Evolutionary conservation across 345 rosid genomes (phyloP).

Genomic region (Eucalyptus polybractea): DNA sequence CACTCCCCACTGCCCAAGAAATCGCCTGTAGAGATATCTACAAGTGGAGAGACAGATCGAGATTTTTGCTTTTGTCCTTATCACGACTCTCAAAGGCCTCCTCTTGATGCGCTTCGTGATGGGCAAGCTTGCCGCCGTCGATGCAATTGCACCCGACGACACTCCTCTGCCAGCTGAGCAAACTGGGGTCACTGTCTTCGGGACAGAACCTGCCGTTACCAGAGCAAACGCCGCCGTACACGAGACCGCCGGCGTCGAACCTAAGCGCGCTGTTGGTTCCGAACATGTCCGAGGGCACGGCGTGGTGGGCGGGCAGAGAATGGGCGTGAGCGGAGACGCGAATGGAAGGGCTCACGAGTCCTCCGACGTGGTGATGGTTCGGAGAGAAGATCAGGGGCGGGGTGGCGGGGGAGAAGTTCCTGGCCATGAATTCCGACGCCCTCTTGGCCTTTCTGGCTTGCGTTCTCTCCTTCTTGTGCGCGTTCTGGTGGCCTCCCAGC

Average conservation of each 20-base stretch:
- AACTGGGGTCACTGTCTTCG: background rate
- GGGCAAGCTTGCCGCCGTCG: background rate
- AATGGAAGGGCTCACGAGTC: constrained; percentile 33
- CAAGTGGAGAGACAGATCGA: constrained; percentile 83
- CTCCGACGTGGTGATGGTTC: constrained; percentile 7
- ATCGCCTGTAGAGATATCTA: constrained; percentile 2
- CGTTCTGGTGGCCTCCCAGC: constrained; percentile 90
- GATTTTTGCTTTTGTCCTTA: constrained; percentile 19
- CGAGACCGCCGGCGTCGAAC: constrained; percentile 3
- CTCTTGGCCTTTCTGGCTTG: constrained; percentile 68
- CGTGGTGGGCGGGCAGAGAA: background rate
- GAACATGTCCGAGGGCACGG: constrained; percentile 1
- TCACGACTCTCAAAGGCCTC: background rate
- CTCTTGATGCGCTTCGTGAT: background rate
- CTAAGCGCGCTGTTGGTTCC: constrained; percentile 12
- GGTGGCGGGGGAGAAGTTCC: constrained; percentile 6
- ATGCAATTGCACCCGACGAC: background rate
- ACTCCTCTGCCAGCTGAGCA: constrained; percentile 31
- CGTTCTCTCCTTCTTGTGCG: constrained; percentile 83
- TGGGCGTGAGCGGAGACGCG: constrained; percentile 31
- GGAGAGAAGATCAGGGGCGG: constrained; percentile 21
- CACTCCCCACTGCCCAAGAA: background rate
- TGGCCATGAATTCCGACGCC: constrained; percentile 16
- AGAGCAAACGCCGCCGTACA: background rate
- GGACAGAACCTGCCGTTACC: background rate